Base-by-base conservation (phyloP, 2,329 filamentous ascomycete species). In the Rutstroemia sp. region DNA sequence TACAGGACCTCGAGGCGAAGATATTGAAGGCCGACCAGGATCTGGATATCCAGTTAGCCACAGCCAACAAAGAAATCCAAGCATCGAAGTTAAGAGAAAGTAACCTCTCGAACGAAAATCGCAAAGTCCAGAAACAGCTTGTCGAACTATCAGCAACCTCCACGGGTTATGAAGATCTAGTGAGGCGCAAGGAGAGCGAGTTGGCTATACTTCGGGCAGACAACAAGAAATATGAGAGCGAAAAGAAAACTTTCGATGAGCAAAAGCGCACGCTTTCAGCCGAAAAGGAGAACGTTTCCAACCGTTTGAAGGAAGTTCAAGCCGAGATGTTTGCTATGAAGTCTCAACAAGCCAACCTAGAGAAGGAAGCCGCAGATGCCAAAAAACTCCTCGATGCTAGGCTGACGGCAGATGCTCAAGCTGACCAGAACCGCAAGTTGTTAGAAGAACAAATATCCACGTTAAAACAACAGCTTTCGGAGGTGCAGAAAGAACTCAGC, bases 121-220 rank as follows among this genome's bases (percentile, higher is more conserved):
- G 84, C 12, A 84, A 88, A 46, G 82, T 95, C 48, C 87, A 95
- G 54, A 83, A 91, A 64, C 91, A 96, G 66, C 84, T 99, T 53
- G 81, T 88, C 0, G 86, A 96, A 63, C 76, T 99, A 17, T 94
- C 94, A 0, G 85, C 89, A 49, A 96, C 92, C 0, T 96, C 92
- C 0, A 95, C 91, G 0, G 90, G 92, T 67, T 97, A 96, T 63
- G 94, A 99, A 71, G 92, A 97, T 65, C 81, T 97, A 45, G 87
- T 99, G 23, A 82, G 91, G 23, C 86, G 88, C 58, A 99, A 97
- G 70, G 94, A 99, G 69, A 96, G 92, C 70, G 95, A 99, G 68
- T 76, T 99, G 19, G 81, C 87, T 0, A 79, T 97, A 47, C 78
- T 97, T 36, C 89, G 91, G 64, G 84, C 84, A 10, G 94, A 99